Base-by-base conservation (phyloP, 2,329 filamentous ascomycete species). In the Massarina eburnea region DNA sequence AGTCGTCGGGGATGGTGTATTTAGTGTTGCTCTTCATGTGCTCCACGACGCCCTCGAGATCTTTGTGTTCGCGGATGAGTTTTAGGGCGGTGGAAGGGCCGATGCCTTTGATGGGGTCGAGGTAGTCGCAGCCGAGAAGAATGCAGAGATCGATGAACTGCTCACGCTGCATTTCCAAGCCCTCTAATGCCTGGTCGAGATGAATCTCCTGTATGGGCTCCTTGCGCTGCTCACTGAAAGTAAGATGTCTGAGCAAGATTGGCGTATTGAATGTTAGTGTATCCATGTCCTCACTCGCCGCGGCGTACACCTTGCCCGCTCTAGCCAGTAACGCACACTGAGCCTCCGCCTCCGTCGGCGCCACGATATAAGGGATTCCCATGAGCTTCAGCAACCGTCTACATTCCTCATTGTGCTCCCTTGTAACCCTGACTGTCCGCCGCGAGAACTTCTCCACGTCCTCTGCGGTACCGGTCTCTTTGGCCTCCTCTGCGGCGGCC, bases 101-200 rank as follows among this genome's bases (percentile, higher is more conserved):
- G 53, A 99, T 80, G 68, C 96, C 96, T 61, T 94, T 94, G 57
- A 99, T 88, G 0, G 94, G 92, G 61, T 99, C 94, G 66, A 97
- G 84, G 67, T 99, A 99, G 70, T 99, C 94, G 73, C 94, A 99
- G 59, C 94, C 94, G 36, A 99, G 87, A 9, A 99, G 82, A 62
- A 99, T 99, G 67, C 94, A 99, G 40, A 99, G 84, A 70, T 99
- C 94, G 62, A 99, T 91, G 69, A 99, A 99, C 86, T 95, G 89
- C 46, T 86, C 81, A 54, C 86, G 81, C 42, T 95, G 89, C 91
- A 99, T 97, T 49, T 80, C 81, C 46, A 99, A 71, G 0, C 92
- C 91, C 59, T 91, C 86, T 14, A 99, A 78, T 3, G 94, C 91
- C 70, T 88, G 91, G 61, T 90, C 85, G 14, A 97, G 75, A 62